phyloP scores from a whole-genome alignment of 2,329 filamentous ascomycete genomes.

The Cladosporium oxysporum region DNA sequence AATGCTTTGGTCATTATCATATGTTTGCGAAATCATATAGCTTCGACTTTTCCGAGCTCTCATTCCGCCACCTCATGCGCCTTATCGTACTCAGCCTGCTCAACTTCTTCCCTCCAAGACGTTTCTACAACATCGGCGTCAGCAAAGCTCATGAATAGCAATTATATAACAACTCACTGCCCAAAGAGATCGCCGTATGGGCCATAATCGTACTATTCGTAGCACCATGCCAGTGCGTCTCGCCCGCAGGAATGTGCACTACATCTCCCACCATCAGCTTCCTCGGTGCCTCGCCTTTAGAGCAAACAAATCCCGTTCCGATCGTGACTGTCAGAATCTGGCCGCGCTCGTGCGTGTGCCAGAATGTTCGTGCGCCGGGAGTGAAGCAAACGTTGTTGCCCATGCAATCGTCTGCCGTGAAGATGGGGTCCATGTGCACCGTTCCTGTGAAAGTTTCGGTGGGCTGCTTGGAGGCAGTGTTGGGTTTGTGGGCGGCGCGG shows the following conservation, averaged over 20 bases:
- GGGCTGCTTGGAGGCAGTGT: constrained; percentile 30
- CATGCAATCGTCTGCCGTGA: constrained; percentile 38
- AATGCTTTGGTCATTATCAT: neutral
- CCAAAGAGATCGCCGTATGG: constrained; percentile 43
- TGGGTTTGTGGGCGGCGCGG: constrained; percentile 31
- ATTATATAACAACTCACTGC: constrained; percentile 29
- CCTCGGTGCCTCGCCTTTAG: constrained; percentile 41
- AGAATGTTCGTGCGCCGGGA: constrained; percentile 47
- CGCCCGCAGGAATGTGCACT: constrained; percentile 44
- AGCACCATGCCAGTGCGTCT: constrained; percentile 50
- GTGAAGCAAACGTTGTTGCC: constrained; percentile 46
- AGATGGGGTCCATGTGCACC: constrained; percentile 35
- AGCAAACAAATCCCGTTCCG: constrained; percentile 47
- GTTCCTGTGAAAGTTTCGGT: constrained; percentile 34
- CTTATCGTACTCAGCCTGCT: constrained; percentile 41
- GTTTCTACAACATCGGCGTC: constrained; percentile 30
- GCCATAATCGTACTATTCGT: constrained; percentile 45
- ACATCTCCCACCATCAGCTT: constrained; percentile 45
- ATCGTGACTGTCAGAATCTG: constrained; percentile 46
- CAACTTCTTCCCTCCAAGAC: constrained; percentile 41
- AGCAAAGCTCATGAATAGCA: neutral
- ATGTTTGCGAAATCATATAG: neutral
- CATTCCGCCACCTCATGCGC: constrained; percentile 25
- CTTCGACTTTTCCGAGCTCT: neutral
- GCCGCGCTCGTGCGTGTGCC: constrained; percentile 50